phyloP scores from a whole-genome alignment of 441 rosid species.

The Theobroma grandiflorum region DNA sequence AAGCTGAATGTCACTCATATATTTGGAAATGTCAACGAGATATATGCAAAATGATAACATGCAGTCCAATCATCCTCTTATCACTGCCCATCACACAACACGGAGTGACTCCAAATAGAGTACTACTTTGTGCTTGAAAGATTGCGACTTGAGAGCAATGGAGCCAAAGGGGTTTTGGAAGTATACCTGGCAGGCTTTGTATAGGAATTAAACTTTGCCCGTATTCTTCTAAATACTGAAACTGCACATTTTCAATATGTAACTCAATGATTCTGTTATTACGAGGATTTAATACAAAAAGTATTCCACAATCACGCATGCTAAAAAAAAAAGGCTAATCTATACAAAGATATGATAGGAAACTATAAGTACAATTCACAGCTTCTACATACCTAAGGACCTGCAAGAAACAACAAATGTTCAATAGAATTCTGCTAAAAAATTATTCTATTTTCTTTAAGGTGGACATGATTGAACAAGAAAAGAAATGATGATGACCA shows the following conservation, averaged over 20 bases:
- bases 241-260: background rate
- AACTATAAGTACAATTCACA: too few species aligned
- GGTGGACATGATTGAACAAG: background rate
- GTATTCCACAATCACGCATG: background rate
- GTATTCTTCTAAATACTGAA: background rate
- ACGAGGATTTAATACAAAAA: too few species aligned
- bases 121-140: background rate
- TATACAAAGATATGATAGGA: too few species aligned
- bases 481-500: background rate
- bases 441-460: background rate
- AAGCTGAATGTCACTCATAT: background rate
- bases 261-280: too few species aligned
- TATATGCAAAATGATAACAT: background rate
- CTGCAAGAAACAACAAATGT: too few species aligned
- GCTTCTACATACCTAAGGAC: too few species aligned
- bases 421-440: too few species aligned
- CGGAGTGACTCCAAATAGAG: background rate
- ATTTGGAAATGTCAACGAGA: background rate
- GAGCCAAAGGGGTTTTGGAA: background rate
- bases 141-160: background rate
- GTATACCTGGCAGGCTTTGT: background rate
- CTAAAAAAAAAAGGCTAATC: too few species aligned
- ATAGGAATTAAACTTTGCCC: background rate
- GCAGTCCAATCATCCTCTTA: background rate
- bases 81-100: slow-evolving; percentile 1